Conservation (phyloP, 1,139 yeast genomes). For the Taphrina confusa region DNA sequence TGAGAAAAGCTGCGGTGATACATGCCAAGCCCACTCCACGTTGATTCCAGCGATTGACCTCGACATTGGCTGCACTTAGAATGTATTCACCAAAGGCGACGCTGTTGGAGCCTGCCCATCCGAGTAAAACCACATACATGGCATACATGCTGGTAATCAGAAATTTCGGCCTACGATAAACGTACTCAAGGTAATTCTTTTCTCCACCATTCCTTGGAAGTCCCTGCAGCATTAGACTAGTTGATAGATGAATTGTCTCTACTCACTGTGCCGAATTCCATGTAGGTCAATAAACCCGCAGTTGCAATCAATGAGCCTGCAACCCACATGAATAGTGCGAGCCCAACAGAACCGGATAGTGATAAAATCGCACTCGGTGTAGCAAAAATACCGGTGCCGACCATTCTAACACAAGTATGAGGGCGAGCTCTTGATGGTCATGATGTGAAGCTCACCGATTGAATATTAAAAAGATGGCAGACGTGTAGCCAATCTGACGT, state of each 20-base stretch:
- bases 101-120: constrained; percentile 82
- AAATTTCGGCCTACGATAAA: constrained; percentile 67
- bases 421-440: no score
- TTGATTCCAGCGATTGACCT: constrained; percentile 42
- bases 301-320: constrained; percentile 74
- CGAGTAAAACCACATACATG: constrained; percentile 70
- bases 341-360: constrained; percentile 73
- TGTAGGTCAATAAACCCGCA: constrained; percentile 71
- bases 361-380: constrained; percentile 75
- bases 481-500: constrained; percentile 5
- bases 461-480: constrained; percentile 16
- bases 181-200: constrained; percentile 75
- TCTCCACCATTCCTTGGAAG: constrained; percentile 88
- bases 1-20: constrained; percentile 66
- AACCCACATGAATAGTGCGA: constrained; percentile 72
- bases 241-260: background rate
- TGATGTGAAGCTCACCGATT: background rate
- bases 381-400: constrained; percentile 86
- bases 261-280: constrained; percentile 72
- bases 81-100: constrained; percentile 55
- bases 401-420: no score
- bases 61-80: constrained; percentile 69
- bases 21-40: constrained; percentile 53
- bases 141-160: constrained; percentile 75
- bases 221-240: constrained; percentile 43